Evolutionary conservation across 2,329 filamentous ascomycete genomes (phyloP).

Genomic region (Myotisia sp.): DNA sequence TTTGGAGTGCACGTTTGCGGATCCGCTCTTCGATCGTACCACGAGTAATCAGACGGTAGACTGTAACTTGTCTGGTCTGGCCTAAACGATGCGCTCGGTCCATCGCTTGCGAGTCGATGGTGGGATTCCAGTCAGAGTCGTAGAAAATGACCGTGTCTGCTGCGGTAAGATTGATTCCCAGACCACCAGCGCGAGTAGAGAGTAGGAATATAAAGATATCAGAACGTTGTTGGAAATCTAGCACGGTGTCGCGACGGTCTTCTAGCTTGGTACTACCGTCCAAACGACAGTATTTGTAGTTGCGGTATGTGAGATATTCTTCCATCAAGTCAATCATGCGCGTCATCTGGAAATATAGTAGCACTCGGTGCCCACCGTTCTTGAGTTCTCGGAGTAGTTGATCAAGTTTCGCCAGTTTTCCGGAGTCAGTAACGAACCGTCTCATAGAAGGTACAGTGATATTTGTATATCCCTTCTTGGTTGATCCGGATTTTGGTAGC

Average conservation of each 20-base stretch:
- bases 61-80: slow-evolving; percentile 88
- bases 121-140: slow-evolving; percentile 98
- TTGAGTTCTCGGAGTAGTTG: slow-evolving; percentile 78
- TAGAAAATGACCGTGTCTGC: slow-evolving; percentile 99
- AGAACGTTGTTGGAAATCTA: slow-evolving; percentile 86
- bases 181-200: slow-evolving; percentile 88
- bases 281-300: slow-evolving; percentile 95
- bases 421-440: slow-evolving; percentile 92
- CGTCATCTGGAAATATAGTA: slow-evolving; percentile 99
- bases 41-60: slow-evolving; percentile 92
- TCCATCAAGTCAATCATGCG: slow-evolving; percentile 99
- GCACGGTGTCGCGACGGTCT: slow-evolving; percentile 87
- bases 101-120: slow-evolving; percentile 97
- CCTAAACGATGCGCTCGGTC: slow-evolving; percentile 95
- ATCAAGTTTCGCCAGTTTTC: slow-evolving; percentile 86
- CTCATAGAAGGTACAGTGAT: slow-evolving; percentile 92
- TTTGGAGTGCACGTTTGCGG: slow-evolving; percentile 88
- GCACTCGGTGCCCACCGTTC: slow-evolving; percentile 77
- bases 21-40: slow-evolving; percentile 97
- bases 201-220: slow-evolving; percentile 96
- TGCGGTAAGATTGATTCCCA: slow-evolving; percentile 92
- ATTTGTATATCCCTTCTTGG: slow-evolving; percentile 74
- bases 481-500: slow-evolving; percentile 64
- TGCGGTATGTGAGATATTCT: slow-evolving; percentile 94
- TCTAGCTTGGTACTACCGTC: slow-evolving; percentile 96